Conservation (phyloP, 148 eudicot genomes). For the Hydrangea macrophylla region DNA sequence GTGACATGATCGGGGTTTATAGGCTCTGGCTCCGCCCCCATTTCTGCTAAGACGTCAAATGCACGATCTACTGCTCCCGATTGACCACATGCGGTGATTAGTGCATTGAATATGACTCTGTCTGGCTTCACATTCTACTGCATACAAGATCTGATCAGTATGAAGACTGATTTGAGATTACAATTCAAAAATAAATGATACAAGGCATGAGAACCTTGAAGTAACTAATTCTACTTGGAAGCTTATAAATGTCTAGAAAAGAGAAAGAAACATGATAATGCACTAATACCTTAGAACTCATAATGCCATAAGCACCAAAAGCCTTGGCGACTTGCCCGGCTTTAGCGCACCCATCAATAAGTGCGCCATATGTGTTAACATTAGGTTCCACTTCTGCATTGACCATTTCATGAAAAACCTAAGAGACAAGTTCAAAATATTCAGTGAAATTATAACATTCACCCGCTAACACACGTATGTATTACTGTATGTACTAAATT, state of each 20-base stretch:
- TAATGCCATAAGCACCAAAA: conserved; percentile 98
- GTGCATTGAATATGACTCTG: conserved; percentile 94
- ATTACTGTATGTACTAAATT: neutral
- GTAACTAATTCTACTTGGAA: neutral
- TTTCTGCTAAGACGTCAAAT: conserved; percentile 90
- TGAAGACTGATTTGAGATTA: conserved; percentile 21
- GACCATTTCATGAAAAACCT: conserved; percentile 98
- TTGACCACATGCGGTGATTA: conserved; percentile 97
- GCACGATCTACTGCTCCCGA: conserved; percentile 98
- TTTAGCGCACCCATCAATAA: conserved; percentile 96
- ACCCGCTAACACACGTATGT: neutral
- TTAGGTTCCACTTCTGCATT: conserved; percentile 82
- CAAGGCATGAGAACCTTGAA: neutral
- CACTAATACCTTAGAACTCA: conserved; percentile 83
- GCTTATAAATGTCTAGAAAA: neutral
- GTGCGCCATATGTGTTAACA: conserved; percentile 92
- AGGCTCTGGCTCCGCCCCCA: conserved; percentile 70
- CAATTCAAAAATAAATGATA: conserved; percentile 13
- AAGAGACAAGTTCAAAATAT: conserved; percentile 14
- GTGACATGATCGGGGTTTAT: conserved; percentile 95
- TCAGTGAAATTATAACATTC: neutral
- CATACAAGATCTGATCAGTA: conserved; percentile 42
- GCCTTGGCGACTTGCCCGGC: conserved; percentile 98
- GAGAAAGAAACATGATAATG: neutral
- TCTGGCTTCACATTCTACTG: conserved; percentile 99